Evolutionary conservation across 2,329 filamentous ascomycete genomes (phyloP).

Genomic region (Colletotrichum melonis): DNA sequence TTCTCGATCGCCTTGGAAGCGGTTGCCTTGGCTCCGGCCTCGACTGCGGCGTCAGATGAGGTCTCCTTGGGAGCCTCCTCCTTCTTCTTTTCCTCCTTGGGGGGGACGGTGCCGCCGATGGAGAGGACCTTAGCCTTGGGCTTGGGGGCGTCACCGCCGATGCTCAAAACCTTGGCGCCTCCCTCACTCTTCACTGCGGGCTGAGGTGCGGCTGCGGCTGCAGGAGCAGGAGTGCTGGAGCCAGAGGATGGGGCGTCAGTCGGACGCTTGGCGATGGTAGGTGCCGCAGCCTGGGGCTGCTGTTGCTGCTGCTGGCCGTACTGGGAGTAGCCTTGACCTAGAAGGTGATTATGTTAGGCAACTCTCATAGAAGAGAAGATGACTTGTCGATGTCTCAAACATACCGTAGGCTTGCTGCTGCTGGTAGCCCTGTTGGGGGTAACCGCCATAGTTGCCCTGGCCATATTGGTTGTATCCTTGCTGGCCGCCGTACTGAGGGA

Average conservation of each 20-base stretch:
- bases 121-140: constrained; percentile 61
- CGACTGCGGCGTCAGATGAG: constrained; percentile 49
- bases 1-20: constrained; percentile 94
- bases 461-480: constrained; percentile 60
- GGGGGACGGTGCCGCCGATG: constrained; percentile 49
- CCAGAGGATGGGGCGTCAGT: constrained; percentile 57
- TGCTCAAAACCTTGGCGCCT: constrained; percentile 73
- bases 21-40: constrained; percentile 84
- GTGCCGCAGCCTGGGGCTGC: constrained; percentile 56
- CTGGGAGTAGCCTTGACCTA: constrained; percentile 56
- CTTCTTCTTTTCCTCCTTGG: constrained; percentile 59
- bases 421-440: constrained; percentile 56
- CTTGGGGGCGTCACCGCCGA: constrained; percentile 69
- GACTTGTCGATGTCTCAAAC: background rate
- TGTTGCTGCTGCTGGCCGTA: constrained; percentile 62
- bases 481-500: constrained; percentile 64
- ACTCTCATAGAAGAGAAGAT: background rate
- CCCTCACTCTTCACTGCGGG: constrained; percentile 65
- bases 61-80: constrained; percentile 62
- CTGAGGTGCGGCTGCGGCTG: constrained; percentile 58
- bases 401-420: constrained; percentile 56
- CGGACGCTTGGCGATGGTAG: constrained; percentile 73
- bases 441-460: constrained; percentile 47
- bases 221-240: constrained; percentile 55
- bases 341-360: background rate